Evolutionary conservation across 495 filamentous ascomycete species (phyloP), one percentile per base, ranked within the genome.

Genomic region (Symbiotaphrina buchneri): DNA sequence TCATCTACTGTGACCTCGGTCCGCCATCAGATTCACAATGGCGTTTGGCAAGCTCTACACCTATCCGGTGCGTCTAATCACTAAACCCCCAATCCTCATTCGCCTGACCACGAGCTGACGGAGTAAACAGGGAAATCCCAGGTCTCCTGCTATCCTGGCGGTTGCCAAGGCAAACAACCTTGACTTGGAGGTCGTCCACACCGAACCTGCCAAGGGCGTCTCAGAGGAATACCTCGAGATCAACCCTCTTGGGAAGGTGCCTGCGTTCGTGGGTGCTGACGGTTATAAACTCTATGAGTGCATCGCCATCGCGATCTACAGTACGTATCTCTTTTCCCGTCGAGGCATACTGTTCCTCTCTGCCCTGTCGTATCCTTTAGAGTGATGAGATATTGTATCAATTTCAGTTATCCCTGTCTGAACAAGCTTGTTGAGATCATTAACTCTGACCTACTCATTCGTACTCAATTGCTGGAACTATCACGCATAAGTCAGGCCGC

Each of bases 341-440:
- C 35, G 32, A 33, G 33, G 19, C 15, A 7, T 13, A 13, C 31
- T 33, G 29, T 27, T 21, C 21, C 25, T 30, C 32, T 28, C 35
- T 13, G 15, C 16, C 38, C 40, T 56, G 48, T 39, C 44, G 72
- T 23, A 30, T 14, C 20, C 2, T 23, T 16, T 5, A 32, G 34
- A 20, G 13, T 80, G 81, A 91, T 90, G 82, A 90, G 63, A 62
- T 57, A 58, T 63, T 58, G 63, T 60, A 54, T 59, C 52, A 65
- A 66, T 45, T 42, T 45, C 75, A 91, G 84, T 94, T 94, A 94
- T 94, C 84, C 84, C 84, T 94, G 79, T 74, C 84, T 87, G 79
- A 94, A 90, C 54, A 49, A 51, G 61, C 55, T 50, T 85, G 80
- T 91, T 81, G 78, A 85, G 66, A 63, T 47, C 34, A 45, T 49